Conservation (phyloP, 352 stramenopile species). For the Globisporangium uncinulatum region DNA sequence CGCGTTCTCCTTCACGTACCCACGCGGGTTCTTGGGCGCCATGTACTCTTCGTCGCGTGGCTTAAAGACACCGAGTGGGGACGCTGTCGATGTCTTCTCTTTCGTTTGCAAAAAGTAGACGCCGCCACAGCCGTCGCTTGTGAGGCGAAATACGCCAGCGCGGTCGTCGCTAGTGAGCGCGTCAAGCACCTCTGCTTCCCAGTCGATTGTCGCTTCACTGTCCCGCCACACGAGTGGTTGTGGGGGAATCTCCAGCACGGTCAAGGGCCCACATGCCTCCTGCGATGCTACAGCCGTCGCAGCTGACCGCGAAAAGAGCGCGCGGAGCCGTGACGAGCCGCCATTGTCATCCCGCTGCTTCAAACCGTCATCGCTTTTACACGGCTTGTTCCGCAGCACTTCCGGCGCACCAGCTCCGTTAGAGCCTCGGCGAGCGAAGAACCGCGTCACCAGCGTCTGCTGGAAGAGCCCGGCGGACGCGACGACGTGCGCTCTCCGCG, state of each 20-base stretch:
- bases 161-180: constrained; percentile 19
- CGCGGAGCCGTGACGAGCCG: constrained; percentile 7
- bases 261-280: not conserved
- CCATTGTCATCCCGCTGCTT: not conserved
- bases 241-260: not conserved
- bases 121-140: constrained; percentile 73
- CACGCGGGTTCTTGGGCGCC: constrained; percentile 96
- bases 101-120: constrained; percentile 53
- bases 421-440: constrained; percentile 3
- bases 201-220: constrained; percentile 34
- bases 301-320: constrained; percentile 6
- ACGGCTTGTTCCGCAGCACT: not conserved
- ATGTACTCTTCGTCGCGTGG: constrained; percentile 98
- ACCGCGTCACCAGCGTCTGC: constrained; percentile 8
- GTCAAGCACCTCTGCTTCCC: constrained; percentile 36
- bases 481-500: not conserved
- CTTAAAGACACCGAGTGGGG: constrained; percentile 92
- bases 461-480: constrained; percentile 11
- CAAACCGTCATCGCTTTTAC: not conserved
- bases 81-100: constrained; percentile 11
- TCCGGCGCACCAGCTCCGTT: not conserved
- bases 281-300: not conserved
- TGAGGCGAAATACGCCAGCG: constrained; percentile 46
- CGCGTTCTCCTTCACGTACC: constrained; percentile 85
- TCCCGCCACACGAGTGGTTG: constrained; percentile 31